Evolutionary conservation across 345 rosid genomes (phyloP).

Genomic region (Crucihimalaya himalaica): DNA sequence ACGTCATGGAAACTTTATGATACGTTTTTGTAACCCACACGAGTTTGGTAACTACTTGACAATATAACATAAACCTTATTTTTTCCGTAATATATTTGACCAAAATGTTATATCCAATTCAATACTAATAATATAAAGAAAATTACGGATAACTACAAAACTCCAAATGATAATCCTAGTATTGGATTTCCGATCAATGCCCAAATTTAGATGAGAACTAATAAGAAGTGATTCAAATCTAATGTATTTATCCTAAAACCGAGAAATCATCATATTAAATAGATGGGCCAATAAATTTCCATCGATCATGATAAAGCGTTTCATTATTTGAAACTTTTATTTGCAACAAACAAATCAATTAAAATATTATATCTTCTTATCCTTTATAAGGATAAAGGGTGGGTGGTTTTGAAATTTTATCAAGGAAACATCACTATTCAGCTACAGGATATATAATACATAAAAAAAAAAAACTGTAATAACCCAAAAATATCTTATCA

Average conservation of each 20-base stretch:
- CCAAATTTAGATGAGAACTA: conserved; percentile 6
- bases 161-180: conserved; percentile 6
- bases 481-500: not conserved
- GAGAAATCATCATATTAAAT: not conserved
- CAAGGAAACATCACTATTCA: conserved; percentile 7
- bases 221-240: not conserved
- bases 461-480: no score
- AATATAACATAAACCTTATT: not conserved
- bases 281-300: conserved; percentile 9
- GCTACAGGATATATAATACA: not conserved
- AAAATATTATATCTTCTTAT: conserved; percentile 18
- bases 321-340: not conserved
- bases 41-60: conserved; percentile 4
- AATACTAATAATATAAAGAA: not conserved
- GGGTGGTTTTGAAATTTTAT: conserved; percentile 24
- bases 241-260: not conserved
- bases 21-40: conserved; percentile 14
- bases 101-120: not conserved
- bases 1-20: conserved; percentile 27
- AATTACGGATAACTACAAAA: not conserved
- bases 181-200: not conserved
- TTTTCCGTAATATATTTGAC: not conserved
- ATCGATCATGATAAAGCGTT: conserved; percentile 16
- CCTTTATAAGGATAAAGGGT: conserved; percentile 22
- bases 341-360: not conserved